These are phyloP conservation scores for Barnettozyma wickerhamii DNA, from an alignment of 805 yeast species.

Conservation along the genomic window DNA sequence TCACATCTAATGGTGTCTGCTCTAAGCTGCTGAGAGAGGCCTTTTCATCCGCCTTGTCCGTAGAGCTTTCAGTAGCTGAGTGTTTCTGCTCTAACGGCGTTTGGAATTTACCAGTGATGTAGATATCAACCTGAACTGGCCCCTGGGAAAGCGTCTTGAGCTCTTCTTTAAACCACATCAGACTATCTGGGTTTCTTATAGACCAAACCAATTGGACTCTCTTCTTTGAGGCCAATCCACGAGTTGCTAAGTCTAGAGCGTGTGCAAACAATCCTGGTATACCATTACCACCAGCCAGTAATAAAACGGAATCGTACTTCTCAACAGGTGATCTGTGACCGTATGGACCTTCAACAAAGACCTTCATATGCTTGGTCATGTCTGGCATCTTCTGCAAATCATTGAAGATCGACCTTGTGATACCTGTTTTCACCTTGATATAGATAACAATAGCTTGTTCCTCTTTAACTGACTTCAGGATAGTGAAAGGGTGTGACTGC, in stretches of 20 bases:
- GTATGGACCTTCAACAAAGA: slow-evolving; percentile 57
- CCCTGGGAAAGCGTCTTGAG: slow-evolving; percentile 28
- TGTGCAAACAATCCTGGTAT: slow-evolving; percentile 46
- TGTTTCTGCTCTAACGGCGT: neutral
- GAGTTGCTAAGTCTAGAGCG: slow-evolving; percentile 24
- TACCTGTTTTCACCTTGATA: slow-evolving; percentile 49
- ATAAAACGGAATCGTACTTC: slow-evolving; percentile 33
- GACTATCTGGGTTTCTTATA: slow-evolving; percentile 46
- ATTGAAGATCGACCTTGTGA: slow-evolving; percentile 39
- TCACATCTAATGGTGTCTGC: neutral
- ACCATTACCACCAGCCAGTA: slow-evolving; percentile 48
- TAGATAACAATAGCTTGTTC: slow-evolving; percentile 32
- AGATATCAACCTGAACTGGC: slow-evolving; percentile 30
- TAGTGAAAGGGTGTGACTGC: slow-evolving; percentile 72
- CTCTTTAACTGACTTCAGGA: slow-evolving; percentile 35
- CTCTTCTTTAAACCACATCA: slow-evolving; percentile 46
- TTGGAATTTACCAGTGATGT: slow-evolving; percentile 30
- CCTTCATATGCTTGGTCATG: slow-evolving; percentile 24
- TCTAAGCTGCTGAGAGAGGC: neutral
- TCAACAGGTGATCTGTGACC: slow-evolving; percentile 39
- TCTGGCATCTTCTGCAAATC: slow-evolving; percentile 29
- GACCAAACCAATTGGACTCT: slow-evolving; percentile 55
- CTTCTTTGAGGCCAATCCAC: slow-evolving; percentile 21
- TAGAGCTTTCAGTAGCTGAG: slow-evolving; percentile 7
- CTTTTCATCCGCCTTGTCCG: neutral